These are phyloP conservation scores for Venturia pyrina DNA, from an alignment of 2,329 filamentous ascomycete species.

Conservation along the genomic window DNA sequence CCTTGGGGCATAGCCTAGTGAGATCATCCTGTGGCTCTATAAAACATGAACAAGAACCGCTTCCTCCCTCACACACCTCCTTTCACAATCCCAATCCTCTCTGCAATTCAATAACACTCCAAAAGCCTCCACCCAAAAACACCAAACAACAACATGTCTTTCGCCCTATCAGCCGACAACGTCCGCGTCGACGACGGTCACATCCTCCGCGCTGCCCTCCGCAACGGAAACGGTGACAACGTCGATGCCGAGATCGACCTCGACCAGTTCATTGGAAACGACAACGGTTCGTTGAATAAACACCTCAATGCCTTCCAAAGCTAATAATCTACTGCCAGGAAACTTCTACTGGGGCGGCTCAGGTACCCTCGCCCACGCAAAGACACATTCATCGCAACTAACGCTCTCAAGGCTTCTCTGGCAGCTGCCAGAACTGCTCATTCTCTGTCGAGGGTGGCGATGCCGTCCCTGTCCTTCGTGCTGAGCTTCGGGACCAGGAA, in stretches of 20 bases:
- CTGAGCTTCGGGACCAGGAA: slow-evolving; percentile 32
- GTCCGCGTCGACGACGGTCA: slow-evolving; percentile 42
- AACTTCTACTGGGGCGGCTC: slow-evolving; percentile 36
- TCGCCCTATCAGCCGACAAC: slow-evolving; percentile 38
- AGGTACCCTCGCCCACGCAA: slow-evolving; percentile 15
- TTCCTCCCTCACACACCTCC: neutral
- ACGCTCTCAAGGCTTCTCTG: slow-evolving; percentile 32
- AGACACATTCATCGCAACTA: slow-evolving; percentile 5
- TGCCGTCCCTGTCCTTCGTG: slow-evolving; percentile 43
- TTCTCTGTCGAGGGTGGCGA: slow-evolving; percentile 43
- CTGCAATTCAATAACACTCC: neutral
- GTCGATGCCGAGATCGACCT: slow-evolving; percentile 40
- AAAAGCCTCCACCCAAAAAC: neutral
- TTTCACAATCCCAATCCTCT: neutral
- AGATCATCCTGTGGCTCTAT: neutral
- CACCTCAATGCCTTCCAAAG: neutral
- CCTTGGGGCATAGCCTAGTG: neutral
- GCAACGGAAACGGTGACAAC: slow-evolving; percentile 32
- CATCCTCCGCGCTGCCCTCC: slow-evolving; percentile 37
- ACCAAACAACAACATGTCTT: slow-evolving; percentile 31
- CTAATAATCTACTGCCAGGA: slow-evolving; percentile 20
- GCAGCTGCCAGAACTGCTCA: slow-evolving; percentile 36
- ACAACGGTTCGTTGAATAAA: slow-evolving; percentile 31
- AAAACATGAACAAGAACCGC: neutral
- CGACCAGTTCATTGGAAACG: slow-evolving; percentile 42